Conservation (phyloP, 2,329 filamentous ascomycete species). For the Talaromyces sp. region DNA sequence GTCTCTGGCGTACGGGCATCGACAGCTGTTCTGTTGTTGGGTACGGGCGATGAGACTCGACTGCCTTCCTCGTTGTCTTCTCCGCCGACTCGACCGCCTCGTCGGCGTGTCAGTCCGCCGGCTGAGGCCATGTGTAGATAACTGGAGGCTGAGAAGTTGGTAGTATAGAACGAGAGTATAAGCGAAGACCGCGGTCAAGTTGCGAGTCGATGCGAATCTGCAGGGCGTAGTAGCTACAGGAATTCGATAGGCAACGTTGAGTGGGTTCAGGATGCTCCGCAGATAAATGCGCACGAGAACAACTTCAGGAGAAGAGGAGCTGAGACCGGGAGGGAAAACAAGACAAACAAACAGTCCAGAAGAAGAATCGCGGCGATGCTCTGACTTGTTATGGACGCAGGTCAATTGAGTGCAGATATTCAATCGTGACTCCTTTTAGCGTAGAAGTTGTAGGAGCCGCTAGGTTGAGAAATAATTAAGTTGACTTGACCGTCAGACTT, state of each 20-base stretch:
- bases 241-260: constrained; percentile 10
- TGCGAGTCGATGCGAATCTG: not conserved
- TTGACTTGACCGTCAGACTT: not conserved
- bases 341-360: not conserved
- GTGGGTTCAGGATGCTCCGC: constrained; percentile 17
- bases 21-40: constrained; percentile 59
- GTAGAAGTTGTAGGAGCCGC: not conserved
- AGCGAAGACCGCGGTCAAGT: not conserved
- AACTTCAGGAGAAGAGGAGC: constrained; percentile 4
- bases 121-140: constrained; percentile 57
- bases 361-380: not conserved
- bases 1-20: constrained; percentile 64
- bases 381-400: not conserved
- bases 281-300: constrained; percentile 20
- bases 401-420: constrained; percentile 15
- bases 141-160: not conserved
- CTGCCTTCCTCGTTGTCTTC: constrained; percentile 63
- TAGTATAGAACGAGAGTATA: not conserved
- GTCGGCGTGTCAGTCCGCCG: constrained; percentile 71
- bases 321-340: constrained; percentile 6
- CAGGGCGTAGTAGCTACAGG: not conserved
- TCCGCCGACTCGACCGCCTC: constrained; percentile 57
- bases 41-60: constrained; percentile 65
- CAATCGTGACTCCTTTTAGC: not conserved
- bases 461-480: constrained; percentile 11